These are phyloP conservation scores for Tephrocybe sp. DNA, from an alignment of 768 basidiomycete genomes.

Conservation along the genomic window DNA sequence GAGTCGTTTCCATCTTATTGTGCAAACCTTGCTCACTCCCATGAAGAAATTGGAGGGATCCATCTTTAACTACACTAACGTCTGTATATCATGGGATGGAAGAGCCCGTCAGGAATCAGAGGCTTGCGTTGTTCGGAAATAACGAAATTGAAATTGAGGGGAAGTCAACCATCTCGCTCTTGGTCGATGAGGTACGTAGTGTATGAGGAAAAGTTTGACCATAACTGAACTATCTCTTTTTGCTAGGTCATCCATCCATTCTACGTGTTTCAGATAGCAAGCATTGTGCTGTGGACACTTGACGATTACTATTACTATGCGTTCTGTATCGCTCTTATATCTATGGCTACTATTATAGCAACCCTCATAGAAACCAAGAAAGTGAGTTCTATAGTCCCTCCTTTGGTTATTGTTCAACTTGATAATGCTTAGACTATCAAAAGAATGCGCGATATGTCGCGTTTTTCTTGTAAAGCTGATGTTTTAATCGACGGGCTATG, in stretches of 20 bases:
- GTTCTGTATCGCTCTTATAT: conserved; percentile 94
- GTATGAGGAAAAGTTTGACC: conserved; percentile 1
- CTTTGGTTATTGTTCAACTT: not conserved
- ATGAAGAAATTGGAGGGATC: conserved; percentile 88
- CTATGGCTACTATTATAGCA: conserved; percentile 75
- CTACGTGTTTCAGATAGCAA: conserved; percentile 97
- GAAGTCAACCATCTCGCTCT: conserved; percentile 73
- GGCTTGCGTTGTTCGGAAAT: conserved; percentile 72
- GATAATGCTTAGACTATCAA: conserved; percentile 66
- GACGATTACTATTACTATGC: conserved; percentile 98
- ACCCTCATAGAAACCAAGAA: conserved; percentile 92
- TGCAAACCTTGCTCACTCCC: conserved; percentile 3
- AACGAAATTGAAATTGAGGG: conserved; percentile 92
- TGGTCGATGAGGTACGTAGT: conserved; percentile 81
- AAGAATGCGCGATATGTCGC: conserved; percentile 96
- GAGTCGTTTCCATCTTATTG: not conserved
- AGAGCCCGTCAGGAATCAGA: conserved; percentile 55
- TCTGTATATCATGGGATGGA: conserved; percentile 68
- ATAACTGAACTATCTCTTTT: conserved; percentile 1
- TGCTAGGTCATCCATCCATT: conserved; percentile 89
- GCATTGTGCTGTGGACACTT: conserved; percentile 89
- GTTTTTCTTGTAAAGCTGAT: conserved; percentile 76
- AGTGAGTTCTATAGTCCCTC: conserved; percentile 54
- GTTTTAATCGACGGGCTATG: conserved; percentile 72
- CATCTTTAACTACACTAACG: conserved; percentile 61